phyloP scores from a whole-genome alignment of 441 rosid genomes.

The Manihot esculenta region DNA sequence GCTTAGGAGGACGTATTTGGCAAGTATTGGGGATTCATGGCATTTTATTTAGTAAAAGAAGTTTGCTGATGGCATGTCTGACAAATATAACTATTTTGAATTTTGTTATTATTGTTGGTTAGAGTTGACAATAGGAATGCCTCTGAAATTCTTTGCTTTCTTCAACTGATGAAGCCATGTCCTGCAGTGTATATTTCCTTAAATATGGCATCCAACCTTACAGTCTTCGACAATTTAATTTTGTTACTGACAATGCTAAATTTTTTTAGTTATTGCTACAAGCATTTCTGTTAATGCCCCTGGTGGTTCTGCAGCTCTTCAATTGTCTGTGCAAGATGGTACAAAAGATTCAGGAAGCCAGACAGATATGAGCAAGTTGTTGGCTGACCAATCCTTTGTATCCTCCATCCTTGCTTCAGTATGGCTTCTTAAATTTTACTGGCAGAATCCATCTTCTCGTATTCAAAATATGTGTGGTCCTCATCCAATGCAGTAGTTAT shows the following conservation, averaged over 20 bases:
- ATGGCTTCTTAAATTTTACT: conserved; percentile 15
- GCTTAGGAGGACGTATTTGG: background rate
- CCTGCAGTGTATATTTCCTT: background rate
- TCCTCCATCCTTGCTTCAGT: conserved; percentile 57
- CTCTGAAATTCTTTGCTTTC: background rate
- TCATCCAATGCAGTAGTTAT: background rate
- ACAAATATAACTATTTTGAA: background rate
- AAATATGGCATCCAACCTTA: background rate
- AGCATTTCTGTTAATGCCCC: background rate
- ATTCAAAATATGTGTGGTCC: background rate
- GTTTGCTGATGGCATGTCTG: background rate
- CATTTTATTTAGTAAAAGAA: background rate
- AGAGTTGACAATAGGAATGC: background rate
- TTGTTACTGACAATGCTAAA: background rate
- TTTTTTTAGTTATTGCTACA: background rate
- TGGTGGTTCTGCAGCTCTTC: conserved; percentile 45
- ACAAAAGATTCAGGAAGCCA: conserved; percentile 40
- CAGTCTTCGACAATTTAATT: background rate
- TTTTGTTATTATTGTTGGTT: background rate
- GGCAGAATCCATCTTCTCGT: background rate
- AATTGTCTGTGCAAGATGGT: conserved; percentile 50
- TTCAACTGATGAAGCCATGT: background rate
- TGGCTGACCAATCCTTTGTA: conserved; percentile 52
- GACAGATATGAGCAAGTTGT: conserved; percentile 47
- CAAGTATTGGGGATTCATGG: background rate